Evolutionary conservation across 495 filamentous ascomycete species (phyloP).

Genomic region (Recurvomyces mirabilis): DNA sequence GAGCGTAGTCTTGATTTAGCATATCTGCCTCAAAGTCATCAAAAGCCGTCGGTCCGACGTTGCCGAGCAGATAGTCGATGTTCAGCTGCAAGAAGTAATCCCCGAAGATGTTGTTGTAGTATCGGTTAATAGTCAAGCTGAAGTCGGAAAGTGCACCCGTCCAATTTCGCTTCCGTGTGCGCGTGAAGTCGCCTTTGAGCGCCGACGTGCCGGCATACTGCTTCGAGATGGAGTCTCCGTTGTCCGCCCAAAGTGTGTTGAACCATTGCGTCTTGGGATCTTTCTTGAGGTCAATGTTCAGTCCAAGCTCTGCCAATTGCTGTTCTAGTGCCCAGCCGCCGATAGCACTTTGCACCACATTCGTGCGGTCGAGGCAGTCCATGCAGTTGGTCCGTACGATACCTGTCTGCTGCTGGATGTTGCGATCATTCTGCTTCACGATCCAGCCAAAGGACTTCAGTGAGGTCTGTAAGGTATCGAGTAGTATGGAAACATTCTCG

Average conservation of each 20-base stretch:
- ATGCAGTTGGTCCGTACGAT: constrained; percentile 89
- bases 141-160: constrained; percentile 89
- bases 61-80: constrained; percentile 89
- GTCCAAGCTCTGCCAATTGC: constrained; percentile 62
- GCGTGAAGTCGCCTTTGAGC: constrained; percentile 89
- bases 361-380: constrained; percentile 92
- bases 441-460: constrained; percentile 52
- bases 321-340: constrained; percentile 63
- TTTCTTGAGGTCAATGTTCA: constrained; percentile 53
- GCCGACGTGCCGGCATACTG: constrained; percentile 82
- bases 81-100: constrained; percentile 92
- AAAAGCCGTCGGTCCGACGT: constrained; percentile 70
- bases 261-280: constrained; percentile 79
- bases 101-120: constrained; percentile 73
- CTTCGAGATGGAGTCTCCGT: constrained; percentile 62
- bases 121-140: constrained; percentile 69
- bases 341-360: constrained; percentile 82
- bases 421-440: constrained; percentile 29
- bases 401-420: constrained; percentile 47
- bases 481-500: constrained; percentile 72
- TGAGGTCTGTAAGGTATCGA: constrained; percentile 53
- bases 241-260: constrained; percentile 91
- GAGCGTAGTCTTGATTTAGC: constrained; percentile 75
- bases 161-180: constrained; percentile 80
- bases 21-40: constrained; percentile 84